A percentile compares a stretch with the other conserved stretches of the same genome.
Evolutionary conservation across 257 asterid genomes (phyloP).

Genomic region (Ilex asprella): DNA sequence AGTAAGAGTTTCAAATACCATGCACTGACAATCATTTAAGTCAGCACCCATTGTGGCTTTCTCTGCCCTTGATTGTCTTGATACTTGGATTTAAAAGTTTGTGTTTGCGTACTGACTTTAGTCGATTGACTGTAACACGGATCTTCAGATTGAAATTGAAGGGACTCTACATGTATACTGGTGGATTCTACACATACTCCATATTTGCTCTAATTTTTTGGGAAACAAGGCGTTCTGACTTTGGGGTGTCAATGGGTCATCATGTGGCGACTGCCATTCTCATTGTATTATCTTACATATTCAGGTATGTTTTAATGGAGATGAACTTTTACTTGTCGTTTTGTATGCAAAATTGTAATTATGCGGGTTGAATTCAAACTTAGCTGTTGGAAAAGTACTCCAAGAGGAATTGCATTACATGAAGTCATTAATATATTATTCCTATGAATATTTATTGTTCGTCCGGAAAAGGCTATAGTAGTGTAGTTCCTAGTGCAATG

Average conservation of each 20-base stretch:
- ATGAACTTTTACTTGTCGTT: conserved; percentile 7
- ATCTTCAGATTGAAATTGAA: conserved; percentile 75
- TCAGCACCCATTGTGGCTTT: not conserved
- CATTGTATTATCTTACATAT: conserved; percentile 58
- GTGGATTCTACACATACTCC: conserved; percentile 86
- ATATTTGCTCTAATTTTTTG: conserved; percentile 86
- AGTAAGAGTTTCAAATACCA: conserved; percentile 38
- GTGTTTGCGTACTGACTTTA: not conserved
- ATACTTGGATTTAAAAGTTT: too few relatives aligned
- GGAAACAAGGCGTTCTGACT: conserved; percentile 96
- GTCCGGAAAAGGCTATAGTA: too few relatives aligned
- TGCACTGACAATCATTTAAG: not conserved
- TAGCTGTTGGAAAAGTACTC: not conserved
- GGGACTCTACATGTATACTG: conserved; percentile 73
- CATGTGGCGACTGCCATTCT: conserved; percentile 76
- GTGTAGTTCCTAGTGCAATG: too few relatives aligned
- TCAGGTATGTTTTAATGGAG: conserved; percentile 39
- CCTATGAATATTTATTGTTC: too few relatives aligned
- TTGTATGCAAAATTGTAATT: not conserved
- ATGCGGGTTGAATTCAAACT: not conserved
- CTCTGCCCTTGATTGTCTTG: not conserved
- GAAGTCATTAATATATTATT: too few relatives aligned
- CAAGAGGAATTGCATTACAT: not conserved
- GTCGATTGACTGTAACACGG: conserved; percentile 17
- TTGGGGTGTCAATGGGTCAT: conserved; percentile 92